Evolutionary conservation across 2,329 filamentous ascomycete species (phyloP).

Genomic region (Cyphellophora attinorum): DNA sequence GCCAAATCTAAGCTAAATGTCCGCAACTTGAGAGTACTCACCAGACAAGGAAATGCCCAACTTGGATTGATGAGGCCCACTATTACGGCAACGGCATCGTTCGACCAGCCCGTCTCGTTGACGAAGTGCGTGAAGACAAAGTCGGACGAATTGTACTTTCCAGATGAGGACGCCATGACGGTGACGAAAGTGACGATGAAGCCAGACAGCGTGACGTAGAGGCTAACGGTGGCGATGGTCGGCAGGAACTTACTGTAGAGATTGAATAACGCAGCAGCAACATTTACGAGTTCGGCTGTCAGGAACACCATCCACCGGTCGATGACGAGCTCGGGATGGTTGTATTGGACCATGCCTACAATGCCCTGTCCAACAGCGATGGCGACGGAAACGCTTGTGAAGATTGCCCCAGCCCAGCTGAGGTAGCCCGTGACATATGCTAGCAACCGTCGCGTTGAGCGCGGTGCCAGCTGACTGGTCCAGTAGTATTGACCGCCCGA

Average conservation of each 20-base stretch:
- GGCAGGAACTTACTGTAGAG: slow-evolving; percentile 29
- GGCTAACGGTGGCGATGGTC: slow-evolving; percentile 30
- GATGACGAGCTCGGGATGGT: no score
- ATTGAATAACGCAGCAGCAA: slow-evolving; percentile 41
- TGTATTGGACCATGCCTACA: no score
- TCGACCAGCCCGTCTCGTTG: slow-evolving; percentile 42
- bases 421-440: slow-evolving; percentile 4
- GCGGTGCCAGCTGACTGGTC: no score
- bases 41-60: no score
- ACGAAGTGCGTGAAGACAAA: slow-evolving; percentile 45
- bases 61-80: no score
- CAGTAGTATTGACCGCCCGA: no score
- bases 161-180: slow-evolving; percentile 34
- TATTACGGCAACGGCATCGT: no score
- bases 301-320: slow-evolving; percentile 30
- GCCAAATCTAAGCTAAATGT: no score
- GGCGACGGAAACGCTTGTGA: slow-evolving; percentile 6
- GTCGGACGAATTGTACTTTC: slow-evolving; percentile 30
- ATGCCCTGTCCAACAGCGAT: no score
- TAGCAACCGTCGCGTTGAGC: not conserved
- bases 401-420: slow-evolving; percentile 2
- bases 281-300: slow-evolving; percentile 37
- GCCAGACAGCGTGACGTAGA: slow-evolving; percentile 38
- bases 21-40: no score
- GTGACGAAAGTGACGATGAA: slow-evolving; percentile 40